phyloP scores from a whole-genome alignment of 768 basidiomycete species.

The Asterophora parasitica region DNA sequence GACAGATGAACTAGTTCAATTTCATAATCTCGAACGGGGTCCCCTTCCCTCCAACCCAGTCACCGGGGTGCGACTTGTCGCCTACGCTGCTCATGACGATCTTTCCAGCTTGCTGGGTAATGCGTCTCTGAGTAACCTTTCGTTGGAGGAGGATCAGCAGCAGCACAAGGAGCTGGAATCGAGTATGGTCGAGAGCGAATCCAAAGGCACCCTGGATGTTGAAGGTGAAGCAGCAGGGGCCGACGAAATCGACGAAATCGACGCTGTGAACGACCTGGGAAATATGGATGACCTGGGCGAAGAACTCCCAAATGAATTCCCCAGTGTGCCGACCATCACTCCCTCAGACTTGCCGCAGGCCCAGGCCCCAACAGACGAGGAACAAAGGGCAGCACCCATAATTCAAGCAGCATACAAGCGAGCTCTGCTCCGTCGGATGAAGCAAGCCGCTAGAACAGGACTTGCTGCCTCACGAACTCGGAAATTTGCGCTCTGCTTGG shows the following conservation, averaged over 20 bases:
- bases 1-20: slow-evolving; percentile 24
- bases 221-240: background rate
- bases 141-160: background rate
- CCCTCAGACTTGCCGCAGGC: slow-evolving; percentile 2
- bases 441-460: background rate
- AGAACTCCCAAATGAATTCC: background rate
- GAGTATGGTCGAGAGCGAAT: background rate
- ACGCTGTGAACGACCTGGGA: background rate
- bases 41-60: background rate
- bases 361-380: slow-evolving; percentile 16
- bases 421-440: slow-evolving; percentile 2
- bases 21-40: slow-evolving; percentile 15
- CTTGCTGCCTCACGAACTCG: slow-evolving; percentile 11
- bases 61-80: slow-evolving; percentile 9
- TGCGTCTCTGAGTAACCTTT: background rate
- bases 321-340: background rate
- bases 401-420: slow-evolving; percentile 17
- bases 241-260: background rate
- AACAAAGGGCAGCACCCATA: slow-evolving; percentile 19
- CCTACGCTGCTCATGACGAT: slow-evolving; percentile 10
- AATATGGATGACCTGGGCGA: background rate
- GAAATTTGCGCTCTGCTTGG: slow-evolving; percentile 25
- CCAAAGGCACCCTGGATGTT: background rate
- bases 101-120: slow-evolving; percentile 5
- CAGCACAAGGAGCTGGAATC: background rate